phyloP scores from a whole-genome alignment of 495 filamentous ascomycete genomes.

The Schizothecium vesticola region DNA sequence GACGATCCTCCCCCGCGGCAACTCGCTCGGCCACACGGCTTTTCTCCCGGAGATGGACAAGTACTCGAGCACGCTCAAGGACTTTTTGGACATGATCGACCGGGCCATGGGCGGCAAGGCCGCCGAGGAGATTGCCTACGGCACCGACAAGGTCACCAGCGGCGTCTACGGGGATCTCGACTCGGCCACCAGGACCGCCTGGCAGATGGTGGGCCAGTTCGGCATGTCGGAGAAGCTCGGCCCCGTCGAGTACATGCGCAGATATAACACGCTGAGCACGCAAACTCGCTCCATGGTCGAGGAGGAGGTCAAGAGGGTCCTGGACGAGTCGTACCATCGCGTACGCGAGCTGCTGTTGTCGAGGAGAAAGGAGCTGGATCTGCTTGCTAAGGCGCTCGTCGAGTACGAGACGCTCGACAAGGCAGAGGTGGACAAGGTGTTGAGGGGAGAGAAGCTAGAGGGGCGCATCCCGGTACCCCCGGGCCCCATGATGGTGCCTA shows the following conservation, averaged over 20 bases:
- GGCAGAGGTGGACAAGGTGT: conserved; percentile 82
- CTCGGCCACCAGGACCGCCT: conserved; percentile 71
- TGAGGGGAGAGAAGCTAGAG: conserved; percentile 75
- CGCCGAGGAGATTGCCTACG: conserved; percentile 90
- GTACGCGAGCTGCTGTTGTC: conserved; percentile 63
- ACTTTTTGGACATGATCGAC: conserved; percentile 73
- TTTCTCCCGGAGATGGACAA: conserved; percentile 86
- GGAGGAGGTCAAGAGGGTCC: conserved; percentile 71
- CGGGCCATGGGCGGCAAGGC: conserved; percentile 86
- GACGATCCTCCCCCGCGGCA: conserved; percentile 88
- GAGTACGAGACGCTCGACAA: conserved; percentile 89
- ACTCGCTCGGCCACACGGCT: conserved; percentile 76
- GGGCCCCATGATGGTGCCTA: conserved; percentile 44
- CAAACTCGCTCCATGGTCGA: conserved; percentile 84
- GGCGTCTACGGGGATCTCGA: conserved; percentile 65
- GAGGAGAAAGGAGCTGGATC: conserved; percentile 76
- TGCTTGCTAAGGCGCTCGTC: conserved; percentile 79
- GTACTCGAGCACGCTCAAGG: conserved; percentile 67
- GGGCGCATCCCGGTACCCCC: conserved; percentile 44
- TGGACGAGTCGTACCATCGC: conserved; percentile 75
- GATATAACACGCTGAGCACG: conserved; percentile 74
- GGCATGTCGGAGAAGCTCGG: conserved; percentile 88
- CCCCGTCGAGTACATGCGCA: conserved; percentile 75
- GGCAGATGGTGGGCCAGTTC: conserved; percentile 74
- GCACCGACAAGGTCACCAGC: conserved; percentile 76